Conservation (phyloP, 805 yeast genomes). For the Myxozyma sirexii region DNA sequence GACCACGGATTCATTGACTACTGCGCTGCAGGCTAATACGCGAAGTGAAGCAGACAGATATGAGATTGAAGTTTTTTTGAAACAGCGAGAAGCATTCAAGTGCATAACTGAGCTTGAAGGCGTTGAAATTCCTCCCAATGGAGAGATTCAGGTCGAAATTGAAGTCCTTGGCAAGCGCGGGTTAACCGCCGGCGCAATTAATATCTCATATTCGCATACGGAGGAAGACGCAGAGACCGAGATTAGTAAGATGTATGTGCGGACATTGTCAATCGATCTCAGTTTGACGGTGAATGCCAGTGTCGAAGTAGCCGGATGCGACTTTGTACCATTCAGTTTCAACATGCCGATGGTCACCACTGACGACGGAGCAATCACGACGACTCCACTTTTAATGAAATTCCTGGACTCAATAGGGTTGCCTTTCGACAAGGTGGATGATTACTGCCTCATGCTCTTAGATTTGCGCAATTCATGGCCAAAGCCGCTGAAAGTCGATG, state of each 20-base stretch:
- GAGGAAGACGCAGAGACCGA: conserved; percentile 32
- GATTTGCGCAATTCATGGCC: conserved; percentile 86
- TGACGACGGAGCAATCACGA: conserved; percentile 1
- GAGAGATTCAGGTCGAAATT: conserved; percentile 53
- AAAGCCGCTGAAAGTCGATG: conserved; percentile 46
- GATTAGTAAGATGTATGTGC: conserved; percentile 45
- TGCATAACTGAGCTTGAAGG: conserved; percentile 43
- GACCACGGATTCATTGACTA: conserved; percentile 63
- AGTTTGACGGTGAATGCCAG: conserved; percentile 71
- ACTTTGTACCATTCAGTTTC: conserved; percentile 54
- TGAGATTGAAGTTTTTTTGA: conserved; percentile 71
- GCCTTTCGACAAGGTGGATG: conserved; percentile 46
- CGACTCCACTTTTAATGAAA: conserved; percentile 15
- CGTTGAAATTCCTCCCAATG: conserved; percentile 41
- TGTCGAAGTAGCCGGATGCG: conserved; percentile 74
- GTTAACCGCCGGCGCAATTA: conserved; percentile 63
- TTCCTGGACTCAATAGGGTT: conserved; percentile 27
- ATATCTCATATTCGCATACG: conserved; percentile 62
- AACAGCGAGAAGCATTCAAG: conserved; percentile 59
- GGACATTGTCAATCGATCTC: conserved; percentile 69
- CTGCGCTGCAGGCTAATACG: conserved; percentile 47
- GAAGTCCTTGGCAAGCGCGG: conserved; percentile 74
- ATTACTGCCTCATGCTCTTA: conserved; percentile 64
- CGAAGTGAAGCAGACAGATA: conserved; percentile 65
- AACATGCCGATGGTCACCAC: conserved; percentile 20